Base-by-base conservation (phyloP, 2,329 filamentous ascomycete species). In the Alternaria burnsii region DNA sequence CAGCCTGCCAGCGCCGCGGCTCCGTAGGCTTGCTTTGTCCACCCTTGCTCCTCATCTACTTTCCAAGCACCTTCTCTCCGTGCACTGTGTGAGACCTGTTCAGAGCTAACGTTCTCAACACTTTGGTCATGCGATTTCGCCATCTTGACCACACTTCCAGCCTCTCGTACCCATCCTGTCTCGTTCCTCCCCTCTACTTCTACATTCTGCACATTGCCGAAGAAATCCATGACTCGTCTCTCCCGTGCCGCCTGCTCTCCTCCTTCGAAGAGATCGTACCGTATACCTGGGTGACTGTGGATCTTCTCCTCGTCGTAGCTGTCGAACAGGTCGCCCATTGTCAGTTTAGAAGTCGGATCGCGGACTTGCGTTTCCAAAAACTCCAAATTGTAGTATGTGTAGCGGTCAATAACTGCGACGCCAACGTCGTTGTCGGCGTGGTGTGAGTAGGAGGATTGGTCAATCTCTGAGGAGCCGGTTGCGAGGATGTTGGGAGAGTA, bases 401-500 rank as follows among this genome's bases (percentile, higher is more conserved):
- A 99, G 62, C 95, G 90, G 79, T 99, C 95, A 76, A 99, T 99
- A 66, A 99, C 95, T 32, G 95, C 95, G 24, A 99, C 95, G 36
- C 95, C 95, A 34, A 99, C 94, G 75, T 99, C 95, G 79, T 94
- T 97, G 80, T 99, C 95, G 57, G 95, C 95, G 78, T 99, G 95
- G 81, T 99, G 95, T 1, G 92, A 97, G 81, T 99, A 99, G 0
- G 92, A 97, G 5, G 93, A 97, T 79, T 99, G 92, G 76, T 98
- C 94, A 62, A 98, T 90, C 78, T 95, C 93, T 3, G 92, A 96
- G 32, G 92, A 97, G n/a, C 95, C 95, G 0, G 96, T 99, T 0
- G 95, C 95, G 73, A 99, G 93, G 72, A 99, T 97, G 75, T 98
- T 98, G 48, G 94, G 94, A 5, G 93, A 97, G 83, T 99, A 99